Conservation (phyloP, 805 yeast species). For the Kuraishia ogatae region DNA sequence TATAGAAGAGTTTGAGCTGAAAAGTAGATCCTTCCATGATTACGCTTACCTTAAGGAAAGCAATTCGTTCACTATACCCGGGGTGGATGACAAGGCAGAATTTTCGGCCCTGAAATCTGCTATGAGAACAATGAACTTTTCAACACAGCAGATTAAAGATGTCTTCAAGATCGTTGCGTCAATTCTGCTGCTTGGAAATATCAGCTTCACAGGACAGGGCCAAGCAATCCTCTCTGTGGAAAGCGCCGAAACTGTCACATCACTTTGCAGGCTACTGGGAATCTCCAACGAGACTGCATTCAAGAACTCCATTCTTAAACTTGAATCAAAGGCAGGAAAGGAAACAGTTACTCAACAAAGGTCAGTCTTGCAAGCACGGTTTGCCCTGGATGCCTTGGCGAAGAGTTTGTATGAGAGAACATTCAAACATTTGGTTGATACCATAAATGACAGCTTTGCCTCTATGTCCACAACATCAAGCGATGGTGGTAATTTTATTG, state of each 20-base stretch:
- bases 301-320: constrained; percentile 55
- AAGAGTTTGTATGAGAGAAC: constrained; percentile 79
- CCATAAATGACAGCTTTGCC: constrained; percentile 59
- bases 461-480: constrained; percentile 15
- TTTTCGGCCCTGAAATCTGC: constrained; percentile 58
- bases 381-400: constrained; percentile 78
- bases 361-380: constrained; percentile 71
- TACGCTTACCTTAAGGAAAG: constrained; percentile 55
- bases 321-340: constrained; percentile 85
- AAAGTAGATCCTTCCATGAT: constrained; percentile 22
- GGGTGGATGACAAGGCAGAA: constrained; percentile 69
- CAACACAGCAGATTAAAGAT: constrained; percentile 40
- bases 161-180: constrained; percentile 65
- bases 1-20: constrained; percentile 37
- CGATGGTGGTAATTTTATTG: constrained; percentile 32
- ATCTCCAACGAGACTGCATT: constrained; percentile 43
- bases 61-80: constrained; percentile 43
- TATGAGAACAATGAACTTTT: constrained; percentile 65
- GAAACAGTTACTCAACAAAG: constrained; percentile 78
- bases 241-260: constrained; percentile 33
- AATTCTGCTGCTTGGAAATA: constrained; percentile 79
- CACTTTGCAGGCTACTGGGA: constrained; percentile 57
- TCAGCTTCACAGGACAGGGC: constrained; percentile 57
- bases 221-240: constrained; percentile 48
- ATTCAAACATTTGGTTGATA: constrained; percentile 67